Conservation (phyloP, 1,139 yeast species). For the Saccharomycopsis crataegensis region DNA sequence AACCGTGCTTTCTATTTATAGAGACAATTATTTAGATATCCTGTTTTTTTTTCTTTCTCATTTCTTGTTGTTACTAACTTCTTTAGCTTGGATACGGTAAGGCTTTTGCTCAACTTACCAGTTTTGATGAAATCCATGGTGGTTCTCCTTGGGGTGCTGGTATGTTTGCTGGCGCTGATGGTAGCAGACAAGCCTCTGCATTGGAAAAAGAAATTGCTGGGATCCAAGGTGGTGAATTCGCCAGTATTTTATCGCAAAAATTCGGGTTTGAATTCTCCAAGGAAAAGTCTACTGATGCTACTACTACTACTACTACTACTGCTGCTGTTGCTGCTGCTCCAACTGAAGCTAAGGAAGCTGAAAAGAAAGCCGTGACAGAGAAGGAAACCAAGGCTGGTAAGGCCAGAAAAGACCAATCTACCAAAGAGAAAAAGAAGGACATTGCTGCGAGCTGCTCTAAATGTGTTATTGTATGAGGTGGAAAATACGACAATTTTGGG, state of each 20-base stretch:
- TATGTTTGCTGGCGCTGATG: slow-evolving; percentile 57
- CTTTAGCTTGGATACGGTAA: slow-evolving; percentile 38
- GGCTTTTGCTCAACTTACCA: slow-evolving; percentile 43
- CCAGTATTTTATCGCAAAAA: slow-evolving; percentile 31
- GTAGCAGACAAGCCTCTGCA: slow-evolving; percentile 54
- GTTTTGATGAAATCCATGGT: slow-evolving; percentile 57
- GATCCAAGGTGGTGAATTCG: slow-evolving; percentile 60
- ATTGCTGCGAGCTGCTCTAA: background rate
- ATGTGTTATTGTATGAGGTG: background rate
- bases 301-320: background rate
- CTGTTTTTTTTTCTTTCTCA: no score
- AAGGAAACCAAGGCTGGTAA: background rate
- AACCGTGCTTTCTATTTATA: no score
- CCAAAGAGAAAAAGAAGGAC: background rate
- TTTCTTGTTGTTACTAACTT: no score
- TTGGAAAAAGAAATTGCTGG: slow-evolving; percentile 53
- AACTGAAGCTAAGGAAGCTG: background rate
- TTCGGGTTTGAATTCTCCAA: background rate
- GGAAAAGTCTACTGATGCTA: background rate
- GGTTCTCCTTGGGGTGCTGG: slow-evolving; percentile 76
- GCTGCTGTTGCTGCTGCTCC: background rate
- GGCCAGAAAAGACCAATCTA: background rate
- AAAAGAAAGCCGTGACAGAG: background rate
- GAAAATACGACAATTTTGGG: background rate
- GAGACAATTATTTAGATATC: no score